Evolutionary conservation across 2,329 filamentous ascomycete species (phyloP).

Genomic region (Tolypocladium cylindrosporum): DNA sequence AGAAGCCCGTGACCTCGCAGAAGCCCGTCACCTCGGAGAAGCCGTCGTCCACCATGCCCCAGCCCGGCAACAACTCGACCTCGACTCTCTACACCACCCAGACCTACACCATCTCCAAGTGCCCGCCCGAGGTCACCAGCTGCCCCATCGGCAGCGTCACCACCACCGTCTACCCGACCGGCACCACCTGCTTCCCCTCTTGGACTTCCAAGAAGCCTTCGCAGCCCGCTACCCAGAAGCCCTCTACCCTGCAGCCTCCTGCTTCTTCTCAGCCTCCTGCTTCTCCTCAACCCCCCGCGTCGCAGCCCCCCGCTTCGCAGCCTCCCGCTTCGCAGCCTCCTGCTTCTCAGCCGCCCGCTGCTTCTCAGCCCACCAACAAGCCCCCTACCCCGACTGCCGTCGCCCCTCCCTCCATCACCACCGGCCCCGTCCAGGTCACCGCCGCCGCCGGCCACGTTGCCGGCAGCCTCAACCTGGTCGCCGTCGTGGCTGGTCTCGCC

Average conservation of each 20-base stretch:
- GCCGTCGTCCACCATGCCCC: background rate
- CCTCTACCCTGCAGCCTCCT: background rate
- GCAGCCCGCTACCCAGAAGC: background rate
- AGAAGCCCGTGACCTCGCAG: background rate
- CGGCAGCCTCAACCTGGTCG: slow-evolving; percentile 16
- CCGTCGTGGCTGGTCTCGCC: slow-evolving; percentile 20
- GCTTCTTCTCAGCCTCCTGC: background rate
- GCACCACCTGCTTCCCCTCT: slow-evolving; percentile 19
- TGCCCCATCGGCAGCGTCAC: slow-evolving; percentile 21
- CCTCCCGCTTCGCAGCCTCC: background rate
- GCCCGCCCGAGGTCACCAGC: slow-evolving; percentile 16
- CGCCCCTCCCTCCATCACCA: slow-evolving; percentile 2
- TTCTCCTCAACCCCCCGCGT: background rate
- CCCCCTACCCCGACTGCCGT: slow-evolving; percentile 1
- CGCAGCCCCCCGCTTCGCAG: background rate
- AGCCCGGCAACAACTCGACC: background rate
- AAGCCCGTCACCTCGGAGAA: background rate
- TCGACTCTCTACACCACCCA: slow-evolving; percentile 20
- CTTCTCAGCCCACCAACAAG: background rate
- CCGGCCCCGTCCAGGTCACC: slow-evolving; percentile 12
- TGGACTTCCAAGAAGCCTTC: background rate
- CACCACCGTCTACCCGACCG: slow-evolving; percentile 15
- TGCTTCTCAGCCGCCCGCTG: background rate
- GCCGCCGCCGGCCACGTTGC: slow-evolving; percentile 21
- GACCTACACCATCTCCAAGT: slow-evolving; percentile 22